Conservation (phyloP, 495 filamentous ascomycete genomes). For the Delitschia confertaspora region DNA sequence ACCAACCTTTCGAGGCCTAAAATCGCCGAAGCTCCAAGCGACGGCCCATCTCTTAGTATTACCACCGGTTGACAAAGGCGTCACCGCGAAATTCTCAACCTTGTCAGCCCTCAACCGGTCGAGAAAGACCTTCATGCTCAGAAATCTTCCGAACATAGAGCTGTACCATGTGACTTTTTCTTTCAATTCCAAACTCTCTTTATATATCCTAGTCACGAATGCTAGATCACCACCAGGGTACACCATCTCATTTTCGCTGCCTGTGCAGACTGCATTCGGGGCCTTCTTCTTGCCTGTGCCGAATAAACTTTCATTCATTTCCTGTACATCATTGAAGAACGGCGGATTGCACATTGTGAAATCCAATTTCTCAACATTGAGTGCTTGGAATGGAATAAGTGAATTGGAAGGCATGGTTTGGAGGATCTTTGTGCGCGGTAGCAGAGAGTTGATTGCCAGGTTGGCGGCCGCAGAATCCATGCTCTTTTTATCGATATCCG, state of each 20-base stretch:
- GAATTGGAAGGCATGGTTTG: conserved; percentile 42
- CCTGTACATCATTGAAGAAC: conserved; percentile 68
- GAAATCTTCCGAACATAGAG: conserved; percentile 78
- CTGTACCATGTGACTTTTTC: conserved; percentile 76
- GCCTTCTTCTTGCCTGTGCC: conserved; percentile 56
- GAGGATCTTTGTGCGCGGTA: conserved; percentile 55
- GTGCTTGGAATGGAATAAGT: conserved; percentile 52
- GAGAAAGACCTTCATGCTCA: conserved; percentile 57
- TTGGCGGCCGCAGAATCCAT: conserved; percentile 57
- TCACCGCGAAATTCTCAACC: conserved; percentile 74
- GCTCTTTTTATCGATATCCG: conserved; percentile 71
- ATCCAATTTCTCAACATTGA: conserved; percentile 54
- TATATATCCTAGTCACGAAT: conserved; percentile 67
- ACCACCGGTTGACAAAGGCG: conserved; percentile 67
- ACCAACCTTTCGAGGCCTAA: conserved; percentile 54
- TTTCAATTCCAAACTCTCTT: conserved; percentile 55
- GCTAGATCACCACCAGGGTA: conserved; percentile 65
- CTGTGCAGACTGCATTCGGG: conserved; percentile 73
- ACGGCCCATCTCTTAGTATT: conserved; percentile 81
- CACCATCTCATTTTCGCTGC: conserved; percentile 78
- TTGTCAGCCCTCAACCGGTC: conserved; percentile 48
- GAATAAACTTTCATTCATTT: conserved; percentile 48
- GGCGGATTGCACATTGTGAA: conserved; percentile 95
- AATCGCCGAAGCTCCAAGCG: conserved; percentile 72
- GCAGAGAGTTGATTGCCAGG: conserved; percentile 52